These are phyloP conservation scores for Saraca asoca DNA, from an alignment of 331 rosid species.

Conservation along the genomic window DNA sequence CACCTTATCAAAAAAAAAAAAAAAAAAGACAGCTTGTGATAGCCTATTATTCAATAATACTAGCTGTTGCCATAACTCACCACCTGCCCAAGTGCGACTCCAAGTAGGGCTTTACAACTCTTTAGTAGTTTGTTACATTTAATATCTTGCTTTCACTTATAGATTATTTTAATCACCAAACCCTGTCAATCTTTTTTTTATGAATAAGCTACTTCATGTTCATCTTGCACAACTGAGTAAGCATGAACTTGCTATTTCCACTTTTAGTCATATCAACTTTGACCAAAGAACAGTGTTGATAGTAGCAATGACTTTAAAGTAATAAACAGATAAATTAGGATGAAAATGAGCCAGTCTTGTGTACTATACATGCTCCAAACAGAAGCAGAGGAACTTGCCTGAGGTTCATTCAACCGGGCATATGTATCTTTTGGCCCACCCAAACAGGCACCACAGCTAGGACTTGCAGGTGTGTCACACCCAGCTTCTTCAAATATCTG, in stretches of 20 bases:
- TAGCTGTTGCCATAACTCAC: background rate
- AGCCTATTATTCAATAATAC: conserved; percentile 4
- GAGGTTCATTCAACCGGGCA: conserved; percentile 84
- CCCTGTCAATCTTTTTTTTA: background rate
- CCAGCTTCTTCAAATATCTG: conserved; percentile 99
- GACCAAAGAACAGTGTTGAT: conserved; percentile 1
- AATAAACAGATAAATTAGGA: conserved; percentile 11
- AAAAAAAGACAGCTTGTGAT: background rate
- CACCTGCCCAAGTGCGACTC: background rate
- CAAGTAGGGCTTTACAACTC: conserved; percentile 8
- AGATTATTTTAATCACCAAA: background rate
- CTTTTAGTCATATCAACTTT: conserved; percentile 1
- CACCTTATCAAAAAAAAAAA: background rate
- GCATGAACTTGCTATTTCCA: conserved; percentile 7
- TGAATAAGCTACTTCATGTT: background rate
- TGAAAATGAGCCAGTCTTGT: conserved; percentile 10
- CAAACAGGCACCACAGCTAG: conserved; percentile 94
- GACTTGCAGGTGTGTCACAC: conserved; percentile 96
- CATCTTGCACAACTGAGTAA: background rate
- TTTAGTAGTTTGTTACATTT: background rate
- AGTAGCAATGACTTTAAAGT: conserved; percentile 6
- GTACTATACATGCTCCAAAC: background rate
- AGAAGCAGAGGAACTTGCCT: conserved; percentile 54
- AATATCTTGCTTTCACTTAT: conserved; percentile 1
- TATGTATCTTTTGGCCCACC: conserved; percentile 98